Conservation (phyloP, 495 filamentous ascomycete species). For the Penicilliopsis zonata region DNA sequence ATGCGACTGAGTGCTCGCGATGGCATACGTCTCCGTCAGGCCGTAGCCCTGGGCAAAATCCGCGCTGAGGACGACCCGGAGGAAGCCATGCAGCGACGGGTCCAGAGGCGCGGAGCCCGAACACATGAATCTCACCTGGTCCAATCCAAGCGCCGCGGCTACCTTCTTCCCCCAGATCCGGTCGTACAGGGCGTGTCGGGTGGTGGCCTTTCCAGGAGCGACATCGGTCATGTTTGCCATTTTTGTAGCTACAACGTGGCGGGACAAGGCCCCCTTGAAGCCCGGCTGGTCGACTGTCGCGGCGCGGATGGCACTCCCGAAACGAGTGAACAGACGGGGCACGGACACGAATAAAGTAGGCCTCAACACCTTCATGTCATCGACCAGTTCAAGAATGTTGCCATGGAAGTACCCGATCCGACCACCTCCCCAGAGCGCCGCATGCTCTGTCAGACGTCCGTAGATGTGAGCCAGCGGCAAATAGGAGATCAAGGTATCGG, state of each 20-base stretch:
- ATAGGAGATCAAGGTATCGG: slow-evolving; percentile 68
- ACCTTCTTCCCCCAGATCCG: slow-evolving; percentile 91
- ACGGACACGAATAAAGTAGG: slow-evolving; percentile 83
- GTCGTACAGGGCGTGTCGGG: slow-evolving; percentile 80
- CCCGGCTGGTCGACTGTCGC: slow-evolving; percentile 69
- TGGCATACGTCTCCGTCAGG: slow-evolving; percentile 89
- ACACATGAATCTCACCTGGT: slow-evolving; percentile 61
- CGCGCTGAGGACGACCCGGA: slow-evolving; percentile 71
- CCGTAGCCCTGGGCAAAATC: slow-evolving; percentile 85
- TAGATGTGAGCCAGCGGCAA: slow-evolving; percentile 93
- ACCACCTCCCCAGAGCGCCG: slow-evolving; percentile 55
- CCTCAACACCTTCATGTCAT: slow-evolving; percentile 78
- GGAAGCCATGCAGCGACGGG: slow-evolving; percentile 75
- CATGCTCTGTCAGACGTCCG: slow-evolving; percentile 72
- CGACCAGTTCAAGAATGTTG: slow-evolving; percentile 73
- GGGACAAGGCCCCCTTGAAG: slow-evolving; percentile 69
- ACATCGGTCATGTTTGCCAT: slow-evolving; percentile 52
- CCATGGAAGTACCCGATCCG: slow-evolving; percentile 93
- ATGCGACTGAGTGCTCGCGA: slow-evolving; percentile 51
- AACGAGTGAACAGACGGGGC: slow-evolving; percentile 86
- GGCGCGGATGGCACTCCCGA: slow-evolving; percentile 67
- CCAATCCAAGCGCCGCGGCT: slow-evolving; percentile 64
- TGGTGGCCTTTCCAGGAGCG: slow-evolving; percentile 47
- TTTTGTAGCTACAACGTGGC: slow-evolving; percentile 70
- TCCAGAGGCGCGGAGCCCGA: slow-evolving; percentile 88